Percentiles rank a stretch among this genome's conserved stretches.
These are phyloP conservation scores for Lachnellula arida DNA, from an alignment of 2,329 filamentous ascomycete species.

Conservation along the genomic window DNA sequence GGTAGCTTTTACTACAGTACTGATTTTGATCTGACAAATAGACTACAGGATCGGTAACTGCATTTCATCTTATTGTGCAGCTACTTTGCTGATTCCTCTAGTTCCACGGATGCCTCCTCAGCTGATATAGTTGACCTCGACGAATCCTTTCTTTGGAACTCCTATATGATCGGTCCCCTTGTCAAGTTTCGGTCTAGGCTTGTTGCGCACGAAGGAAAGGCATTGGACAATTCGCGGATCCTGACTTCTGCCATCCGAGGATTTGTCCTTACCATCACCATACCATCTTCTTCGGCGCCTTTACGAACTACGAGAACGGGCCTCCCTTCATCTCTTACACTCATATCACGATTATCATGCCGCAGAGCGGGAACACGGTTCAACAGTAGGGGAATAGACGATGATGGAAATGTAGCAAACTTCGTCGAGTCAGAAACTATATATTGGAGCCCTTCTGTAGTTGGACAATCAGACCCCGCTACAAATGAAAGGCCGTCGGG, in stretches of 20 bases:
- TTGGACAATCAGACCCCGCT: constrained; percentile 17
- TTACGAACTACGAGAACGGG: constrained; percentile 62
- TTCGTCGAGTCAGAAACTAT: constrained; percentile 98
- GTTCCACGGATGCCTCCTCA: constrained; percentile 67
- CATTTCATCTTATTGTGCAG: not conserved
- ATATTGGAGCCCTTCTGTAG: constrained; percentile 69
- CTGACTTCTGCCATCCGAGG: constrained; percentile 91
- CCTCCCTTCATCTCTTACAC: constrained; percentile 75
- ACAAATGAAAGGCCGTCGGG: constrained; percentile 38
- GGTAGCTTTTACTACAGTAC: constrained; percentile 97
- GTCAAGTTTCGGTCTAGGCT: constrained; percentile 84
- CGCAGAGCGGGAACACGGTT: constrained; percentile 89
- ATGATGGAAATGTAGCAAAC: constrained; percentile 95
- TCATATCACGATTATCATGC: constrained; percentile 90
- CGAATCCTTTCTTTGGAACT: constrained; percentile 93
- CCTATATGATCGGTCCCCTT: constrained; percentile 93
- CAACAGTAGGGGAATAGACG: constrained; percentile 95
- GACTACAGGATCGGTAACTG: constrained; percentile 76
- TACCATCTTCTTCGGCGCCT: constrained; percentile 72
- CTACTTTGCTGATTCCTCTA: constrained; percentile 35
- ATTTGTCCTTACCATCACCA: constrained; percentile 81
- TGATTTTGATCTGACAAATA: constrained; percentile 95
- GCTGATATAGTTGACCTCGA: constrained; percentile 93
- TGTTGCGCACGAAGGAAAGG: constrained; percentile 66
- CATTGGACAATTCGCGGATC: constrained; percentile 81